Evolutionary conservation across 306 rosid species (phyloP).

Genomic region (Delonix regia): DNA sequence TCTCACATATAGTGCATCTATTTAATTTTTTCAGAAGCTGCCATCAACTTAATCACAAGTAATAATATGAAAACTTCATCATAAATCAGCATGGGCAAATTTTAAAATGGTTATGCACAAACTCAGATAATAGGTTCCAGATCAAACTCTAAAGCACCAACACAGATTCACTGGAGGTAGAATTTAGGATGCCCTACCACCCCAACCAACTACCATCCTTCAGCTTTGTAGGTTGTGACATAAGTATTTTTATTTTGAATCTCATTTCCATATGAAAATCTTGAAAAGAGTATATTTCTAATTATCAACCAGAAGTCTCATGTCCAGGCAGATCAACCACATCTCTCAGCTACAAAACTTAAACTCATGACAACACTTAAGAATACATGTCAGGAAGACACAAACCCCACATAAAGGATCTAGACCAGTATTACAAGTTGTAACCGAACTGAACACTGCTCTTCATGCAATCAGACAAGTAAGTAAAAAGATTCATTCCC

Average conservation of each 20-base stretch:
- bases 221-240: neutral
- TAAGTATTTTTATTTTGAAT: neutral
- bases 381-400: neutral
- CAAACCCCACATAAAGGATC: constrained; percentile 3
- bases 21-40: neutral
- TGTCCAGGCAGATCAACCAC: neutral
- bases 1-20: neutral
- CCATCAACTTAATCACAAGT: neutral
- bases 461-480: neutral
- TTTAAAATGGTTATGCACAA: neutral
- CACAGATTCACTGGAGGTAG: neutral
- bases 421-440: neutral
- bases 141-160: constrained; percentile 4
- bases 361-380: neutral
- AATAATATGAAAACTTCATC: neutral
- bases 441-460: neutral
- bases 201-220: neutral
- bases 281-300: neutral
- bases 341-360: neutral
- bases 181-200: constrained; percentile 21
- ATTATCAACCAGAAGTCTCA: neutral
- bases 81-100: neutral
- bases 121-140: neutral
- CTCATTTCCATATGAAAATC: neutral
- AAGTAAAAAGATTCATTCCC: neutral